Conservation (phyloP, 345 rosid species). For the Bruguiera sexangula region DNA sequence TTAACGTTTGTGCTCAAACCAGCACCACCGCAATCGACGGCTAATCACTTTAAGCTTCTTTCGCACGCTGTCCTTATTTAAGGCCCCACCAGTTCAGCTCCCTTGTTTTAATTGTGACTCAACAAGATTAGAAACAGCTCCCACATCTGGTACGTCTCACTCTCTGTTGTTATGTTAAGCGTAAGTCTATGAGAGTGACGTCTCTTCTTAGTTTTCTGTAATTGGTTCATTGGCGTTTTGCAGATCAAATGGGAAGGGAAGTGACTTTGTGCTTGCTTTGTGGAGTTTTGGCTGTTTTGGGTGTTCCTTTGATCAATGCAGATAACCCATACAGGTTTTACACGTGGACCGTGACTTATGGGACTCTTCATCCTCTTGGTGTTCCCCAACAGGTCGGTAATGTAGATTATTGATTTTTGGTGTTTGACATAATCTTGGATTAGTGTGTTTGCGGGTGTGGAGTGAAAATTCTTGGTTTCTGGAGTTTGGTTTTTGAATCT, state of each 20-base stretch:
- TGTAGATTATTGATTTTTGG: background rate
- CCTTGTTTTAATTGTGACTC: background rate
- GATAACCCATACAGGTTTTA: conserved; percentile 78
- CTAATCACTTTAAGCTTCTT: background rate
- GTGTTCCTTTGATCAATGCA: conserved; percentile 46
- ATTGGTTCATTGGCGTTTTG: conserved; percentile 5
- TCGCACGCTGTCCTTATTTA: conserved; percentile 10
- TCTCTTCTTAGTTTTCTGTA: background rate
- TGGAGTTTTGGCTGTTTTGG: conserved; percentile 41
- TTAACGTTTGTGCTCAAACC: background rate
- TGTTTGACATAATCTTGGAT: background rate
- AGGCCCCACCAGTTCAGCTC: background rate
- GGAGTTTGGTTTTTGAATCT: background rate
- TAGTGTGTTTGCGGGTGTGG: background rate
- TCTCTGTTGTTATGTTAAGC: background rate
- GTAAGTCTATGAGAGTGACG: background rate
- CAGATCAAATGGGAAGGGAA: conserved; percentile 23
- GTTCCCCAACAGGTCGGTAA: conserved; percentile 60
- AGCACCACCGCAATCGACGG: background rate
- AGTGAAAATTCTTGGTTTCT: background rate
- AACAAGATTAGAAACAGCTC: background rate
- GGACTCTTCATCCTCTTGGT: conserved; percentile 71
- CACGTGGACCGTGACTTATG: conserved; percentile 91
- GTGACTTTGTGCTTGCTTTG: conserved; percentile 9
- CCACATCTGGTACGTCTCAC: background rate